phyloP scores from a whole-genome alignment of 345 rosid species.

The Luvunga scandens region DNA sequence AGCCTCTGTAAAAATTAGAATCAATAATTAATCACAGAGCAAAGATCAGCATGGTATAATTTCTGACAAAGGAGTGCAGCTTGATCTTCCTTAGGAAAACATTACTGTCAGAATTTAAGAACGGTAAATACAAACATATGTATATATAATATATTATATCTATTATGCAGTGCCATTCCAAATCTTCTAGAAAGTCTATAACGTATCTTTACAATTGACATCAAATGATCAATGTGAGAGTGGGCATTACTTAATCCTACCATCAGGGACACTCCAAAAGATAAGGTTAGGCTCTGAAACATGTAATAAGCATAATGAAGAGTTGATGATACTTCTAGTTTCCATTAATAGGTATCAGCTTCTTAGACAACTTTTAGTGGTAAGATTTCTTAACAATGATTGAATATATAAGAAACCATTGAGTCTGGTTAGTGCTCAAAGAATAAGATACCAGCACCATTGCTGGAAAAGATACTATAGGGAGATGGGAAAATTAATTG shows the following conservation, averaged over 20 bases:
- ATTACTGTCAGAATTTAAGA: neutral
- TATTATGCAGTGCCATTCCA: neutral
- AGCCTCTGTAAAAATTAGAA: neutral
- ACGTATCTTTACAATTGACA: neutral
- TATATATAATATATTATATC: neutral
- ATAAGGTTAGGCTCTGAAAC: neutral
- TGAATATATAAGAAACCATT: neutral
- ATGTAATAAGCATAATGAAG: neutral
- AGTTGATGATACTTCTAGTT: neutral
- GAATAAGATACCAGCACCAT: neutral
- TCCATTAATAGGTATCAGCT: neutral
- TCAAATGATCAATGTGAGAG: neutral
- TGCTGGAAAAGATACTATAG: slow-evolving; percentile 1
- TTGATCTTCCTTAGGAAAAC: neutral
- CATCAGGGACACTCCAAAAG: neutral
- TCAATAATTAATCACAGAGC: neutral
- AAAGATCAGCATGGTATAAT: neutral
- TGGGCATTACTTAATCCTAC: neutral
- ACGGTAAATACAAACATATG: neutral
- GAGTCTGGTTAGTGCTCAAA: neutral
- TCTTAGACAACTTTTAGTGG: neutral
- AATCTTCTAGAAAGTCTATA: neutral
- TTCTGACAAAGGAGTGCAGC: neutral
- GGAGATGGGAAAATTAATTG: neutral
- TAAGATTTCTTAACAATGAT: neutral